Conservation (phyloP, 495 filamentous ascomycete species). For the Diplogelasinospora grovesii region DNA sequence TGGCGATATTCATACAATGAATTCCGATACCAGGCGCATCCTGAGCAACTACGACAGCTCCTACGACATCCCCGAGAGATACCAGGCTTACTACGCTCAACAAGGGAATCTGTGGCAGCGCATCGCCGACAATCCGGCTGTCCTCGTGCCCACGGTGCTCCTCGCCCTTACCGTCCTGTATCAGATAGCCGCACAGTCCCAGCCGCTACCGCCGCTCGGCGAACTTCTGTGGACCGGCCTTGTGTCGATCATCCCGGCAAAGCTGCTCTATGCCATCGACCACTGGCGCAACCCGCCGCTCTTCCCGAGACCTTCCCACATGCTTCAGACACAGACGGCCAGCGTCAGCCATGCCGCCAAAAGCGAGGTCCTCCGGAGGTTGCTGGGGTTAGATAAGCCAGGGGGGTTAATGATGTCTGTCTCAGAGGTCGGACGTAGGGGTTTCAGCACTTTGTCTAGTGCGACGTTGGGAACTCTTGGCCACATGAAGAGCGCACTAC, state of each 20-base stretch:
- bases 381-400: conserved; percentile 56
- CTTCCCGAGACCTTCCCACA: conserved; percentile 22
- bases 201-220: conserved; percentile 12
- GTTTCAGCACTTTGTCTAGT: conserved; percentile 45
- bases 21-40: conserved; percentile 21
- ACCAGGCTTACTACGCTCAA: conserved; percentile 16
- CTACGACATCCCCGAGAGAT: conserved; percentile 11
- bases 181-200: conserved; percentile 25
- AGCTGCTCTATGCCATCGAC: conserved; percentile 55
- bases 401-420: conserved; percentile 32
- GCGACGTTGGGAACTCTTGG: conserved; percentile 36
- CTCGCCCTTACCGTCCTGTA: conserved; percentile 39
- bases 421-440: conserved; percentile 31
- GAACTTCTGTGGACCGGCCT: conserved; percentile 58
- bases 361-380: conserved; percentile 58
- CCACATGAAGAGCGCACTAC: conserved; percentile 11
- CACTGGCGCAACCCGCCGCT: conserved; percentile 31
- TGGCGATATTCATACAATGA: conserved; percentile 14
- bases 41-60: conserved; percentile 19
- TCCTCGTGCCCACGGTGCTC: conserved; percentile 32
- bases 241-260: conserved; percentile 54
- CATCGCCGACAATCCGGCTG: conserved; percentile 23
- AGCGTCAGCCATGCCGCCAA: conserved; percentile 49
- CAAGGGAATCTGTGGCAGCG: conserved; percentile 21
- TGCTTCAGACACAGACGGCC: conserved; percentile 13